phyloP scores from a whole-genome alignment of 1,284 basidiomycete genomes.

The Trichosporon sp. region DNA sequence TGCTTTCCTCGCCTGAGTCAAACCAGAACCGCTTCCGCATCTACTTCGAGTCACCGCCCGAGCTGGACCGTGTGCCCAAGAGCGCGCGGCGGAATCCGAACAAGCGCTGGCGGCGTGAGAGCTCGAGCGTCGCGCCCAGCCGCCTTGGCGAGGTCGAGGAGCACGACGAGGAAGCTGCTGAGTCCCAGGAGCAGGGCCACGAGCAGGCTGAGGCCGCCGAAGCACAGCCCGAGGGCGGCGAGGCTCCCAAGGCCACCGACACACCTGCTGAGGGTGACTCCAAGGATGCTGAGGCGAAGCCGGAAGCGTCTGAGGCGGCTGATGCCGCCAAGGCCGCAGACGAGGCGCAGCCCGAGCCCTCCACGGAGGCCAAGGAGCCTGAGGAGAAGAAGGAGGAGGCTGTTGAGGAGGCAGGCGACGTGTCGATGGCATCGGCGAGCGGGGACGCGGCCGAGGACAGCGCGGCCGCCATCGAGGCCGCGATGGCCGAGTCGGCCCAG shows the following conservation, averaged over 20 bases:
- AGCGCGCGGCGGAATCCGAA: conserved; percentile 45
- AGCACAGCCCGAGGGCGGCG: conserved; percentile 3
- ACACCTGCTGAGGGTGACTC: conserved; percentile 11
- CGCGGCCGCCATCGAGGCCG: conserved; percentile 24
- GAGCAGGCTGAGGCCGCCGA: conserved; percentile 45
- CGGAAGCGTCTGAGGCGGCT: too few species aligned
- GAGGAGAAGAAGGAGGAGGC: conserved; percentile 49
- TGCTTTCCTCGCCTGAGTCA: conserved; percentile 27
- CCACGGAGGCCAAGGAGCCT: background rate
- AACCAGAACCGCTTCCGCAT: conserved; percentile 50
- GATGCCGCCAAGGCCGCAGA: background rate
- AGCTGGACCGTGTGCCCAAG: conserved; percentile 45
- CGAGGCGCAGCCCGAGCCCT: background rate
- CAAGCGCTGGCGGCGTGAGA: conserved; percentile 62
- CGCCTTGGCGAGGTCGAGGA: conserved; percentile 24
- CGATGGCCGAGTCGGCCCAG: conserved; percentile 28
- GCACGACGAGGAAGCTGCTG: conserved; percentile 47
- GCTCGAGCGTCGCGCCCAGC: conserved; percentile 37
- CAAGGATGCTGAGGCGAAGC: conserved; percentile 8
- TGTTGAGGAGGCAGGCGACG: conserved; percentile 23
- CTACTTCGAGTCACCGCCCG: conserved; percentile 51
- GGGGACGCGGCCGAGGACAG: conserved; percentile 22
- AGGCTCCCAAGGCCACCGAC: conserved; percentile 5
- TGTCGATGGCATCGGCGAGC: conserved; percentile 33
- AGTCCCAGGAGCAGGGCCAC: conserved; percentile 16